Conservation (phyloP, 345 rosid species). For the Psidium friedrichsthalianum region DNA sequence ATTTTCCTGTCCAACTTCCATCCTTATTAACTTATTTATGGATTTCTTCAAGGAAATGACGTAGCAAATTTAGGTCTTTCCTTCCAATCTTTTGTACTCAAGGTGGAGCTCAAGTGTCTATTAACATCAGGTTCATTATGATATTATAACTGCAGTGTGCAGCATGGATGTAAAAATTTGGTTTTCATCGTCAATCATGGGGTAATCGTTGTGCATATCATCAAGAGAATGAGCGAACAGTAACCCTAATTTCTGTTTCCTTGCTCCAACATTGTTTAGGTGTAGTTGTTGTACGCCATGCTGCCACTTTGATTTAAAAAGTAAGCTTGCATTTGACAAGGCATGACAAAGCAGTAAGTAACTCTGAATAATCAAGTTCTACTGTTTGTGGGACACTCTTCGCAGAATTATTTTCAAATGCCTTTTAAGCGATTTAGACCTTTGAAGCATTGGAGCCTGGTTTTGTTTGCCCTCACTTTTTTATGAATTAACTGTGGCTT, state of each 20-base stretch:
- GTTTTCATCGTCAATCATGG: neutral
- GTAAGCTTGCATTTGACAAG: neutral
- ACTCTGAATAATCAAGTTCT: neutral
- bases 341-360: neutral
- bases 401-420: neutral
- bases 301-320: neutral
- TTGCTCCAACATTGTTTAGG: neutral
- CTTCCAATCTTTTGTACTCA: neutral
- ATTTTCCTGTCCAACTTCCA: neutral
- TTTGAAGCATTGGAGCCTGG: neutral
- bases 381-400: neutral
- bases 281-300: neutral
- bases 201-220: neutral
- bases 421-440: neutral
- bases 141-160: neutral
- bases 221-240: neutral
- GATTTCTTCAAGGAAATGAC: neutral
- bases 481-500: neutral
- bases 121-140: neutral
- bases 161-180: neutral
- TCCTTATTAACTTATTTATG: neutral
- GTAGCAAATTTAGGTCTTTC: neutral
- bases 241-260: neutral
- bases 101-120: neutral
- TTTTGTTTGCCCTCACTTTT: neutral